Base-by-base conservation (phyloP, 768 basidiomycete genomes). In the Calocybe indica region DNA sequence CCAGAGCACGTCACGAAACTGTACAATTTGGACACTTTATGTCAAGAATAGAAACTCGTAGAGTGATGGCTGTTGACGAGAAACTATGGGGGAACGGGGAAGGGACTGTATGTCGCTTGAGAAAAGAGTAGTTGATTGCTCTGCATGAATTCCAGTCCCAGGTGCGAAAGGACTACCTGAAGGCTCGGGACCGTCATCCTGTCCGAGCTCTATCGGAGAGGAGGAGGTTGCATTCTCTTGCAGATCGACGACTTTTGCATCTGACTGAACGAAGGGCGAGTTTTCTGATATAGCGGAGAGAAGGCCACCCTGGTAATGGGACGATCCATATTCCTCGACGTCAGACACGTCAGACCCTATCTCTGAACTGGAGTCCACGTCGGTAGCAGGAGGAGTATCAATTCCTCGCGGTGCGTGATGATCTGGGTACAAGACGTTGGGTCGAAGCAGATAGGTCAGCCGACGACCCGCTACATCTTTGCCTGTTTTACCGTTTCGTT, bases 361-460 rank as follows among this genome's bases (percentile, higher is more conserved):
- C 22, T 22, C 22, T 22, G 79, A 80, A 30, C 75, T 74, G 42
- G 71, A 70, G 49, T 82, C 78, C 33, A 79, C 58, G 56, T 89
- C 89, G 1, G 86, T 89, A 7, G 72, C 64, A 3, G 88, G 85
- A 6, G 89, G 88, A 1, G 88, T 90, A 50, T 83, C 80, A 36
- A 89, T 62, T 5, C 62, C 57, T 5, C 63, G 58, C 12, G 63
- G 55, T 1, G 72, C 70, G 32, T 58, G 58, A 30, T 69, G 73
- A 57, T 81, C 79, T 1, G 83, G 83, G 11, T 78, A 79, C 14
- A 76, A 74, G 45, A 80, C 74, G 53, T 89, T 87, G 3, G 90
- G 90, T 33, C 90, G 81, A 15, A 92, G 74, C 43, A 92, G 79
- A 62, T 89, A 83, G 4, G 89, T 91, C 32, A 89, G 68, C 13